Percentiles rank a stretch among this genome's conserved stretches.
Evolutionary conservation across 495 filamentous ascomycete species (phyloP).

Genomic region (Massariosphaeria phaeospora): DNA sequence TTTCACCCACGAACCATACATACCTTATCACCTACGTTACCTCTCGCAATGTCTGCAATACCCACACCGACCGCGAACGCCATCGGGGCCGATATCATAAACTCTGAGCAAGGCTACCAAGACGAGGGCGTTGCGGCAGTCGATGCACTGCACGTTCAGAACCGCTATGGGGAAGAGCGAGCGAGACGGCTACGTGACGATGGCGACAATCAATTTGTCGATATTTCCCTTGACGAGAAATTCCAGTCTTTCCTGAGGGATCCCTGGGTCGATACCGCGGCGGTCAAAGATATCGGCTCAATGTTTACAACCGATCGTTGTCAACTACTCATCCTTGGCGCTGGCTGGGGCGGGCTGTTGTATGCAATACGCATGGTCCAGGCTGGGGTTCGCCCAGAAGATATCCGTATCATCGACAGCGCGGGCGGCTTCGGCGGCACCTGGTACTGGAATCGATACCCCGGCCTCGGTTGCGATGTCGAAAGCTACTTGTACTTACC

Average conservation of each 20-base stretch:
- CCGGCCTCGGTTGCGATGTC: constrained; percentile 41
- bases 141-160: constrained; percentile 1
- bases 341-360: constrained; percentile 49
- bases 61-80: background rate
- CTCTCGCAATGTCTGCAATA: background rate
- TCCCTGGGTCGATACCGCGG: constrained; percentile 45
- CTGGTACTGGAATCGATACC: constrained; percentile 55
- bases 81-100: background rate
- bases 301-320: constrained; percentile 39
- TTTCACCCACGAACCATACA: too few relatives aligned
- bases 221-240: constrained; percentile 16
- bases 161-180: constrained; percentile 25
- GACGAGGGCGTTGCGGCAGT: constrained; percentile 1
- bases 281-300: constrained; percentile 28
- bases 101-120: background rate
- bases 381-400: constrained; percentile 42
- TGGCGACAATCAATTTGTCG: constrained; percentile 22
- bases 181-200: constrained; percentile 26
- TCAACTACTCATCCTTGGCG: constrained; percentile 41
- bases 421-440: constrained; percentile 51
- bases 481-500: constrained; percentile 44
- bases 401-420: constrained; percentile 49
- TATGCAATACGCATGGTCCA: constrained; percentile 50
- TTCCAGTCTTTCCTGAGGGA: constrained; percentile 22
- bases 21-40: too few relatives aligned